Percentiles rank a stretch among this genome's conserved stretches.
Evolutionary conservation across 805 yeast genomes (phyloP).

Genomic region (Candida boleticola): DNA sequence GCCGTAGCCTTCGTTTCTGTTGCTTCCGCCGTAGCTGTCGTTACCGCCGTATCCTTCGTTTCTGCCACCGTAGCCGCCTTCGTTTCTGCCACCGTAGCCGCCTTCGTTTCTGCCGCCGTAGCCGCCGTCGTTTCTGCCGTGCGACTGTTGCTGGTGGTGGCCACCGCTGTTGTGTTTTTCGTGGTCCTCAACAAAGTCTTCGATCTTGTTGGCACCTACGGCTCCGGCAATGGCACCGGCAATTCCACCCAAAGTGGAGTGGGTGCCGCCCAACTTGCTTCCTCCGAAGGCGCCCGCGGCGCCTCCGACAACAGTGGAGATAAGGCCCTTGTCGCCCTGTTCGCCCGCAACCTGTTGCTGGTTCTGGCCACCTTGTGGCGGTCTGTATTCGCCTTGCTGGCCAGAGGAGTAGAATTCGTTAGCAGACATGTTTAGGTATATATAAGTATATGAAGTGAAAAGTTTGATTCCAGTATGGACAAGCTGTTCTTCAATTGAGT

Average conservation of each 20-base stretch:
- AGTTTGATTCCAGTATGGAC: background rate
- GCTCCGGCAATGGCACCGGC: slow-evolving; percentile 31
- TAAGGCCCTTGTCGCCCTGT: slow-evolving; percentile 26
- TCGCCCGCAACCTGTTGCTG: slow-evolving; percentile 13
- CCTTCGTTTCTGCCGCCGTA: slow-evolving; percentile 11
- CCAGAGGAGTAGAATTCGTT: slow-evolving; percentile 8
- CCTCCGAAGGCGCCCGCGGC: slow-evolving; percentile 31
- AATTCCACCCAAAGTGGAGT: slow-evolving; percentile 25
- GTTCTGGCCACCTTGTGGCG: slow-evolving; percentile 8
- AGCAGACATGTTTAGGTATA: slow-evolving; percentile 6
- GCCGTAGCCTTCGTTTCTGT: slow-evolving; percentile 2
- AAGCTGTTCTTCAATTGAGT: too few species aligned
- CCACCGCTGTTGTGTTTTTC: too few species aligned
- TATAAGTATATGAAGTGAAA: background rate
- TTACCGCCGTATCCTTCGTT: slow-evolving; percentile 6
- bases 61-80: slow-evolving; percentile 5
- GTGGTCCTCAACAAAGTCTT: slow-evolving; percentile 13
- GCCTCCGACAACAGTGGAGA: slow-evolving; percentile 26
- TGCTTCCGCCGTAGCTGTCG: slow-evolving; percentile 10
- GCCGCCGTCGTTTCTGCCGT: slow-evolving; percentile 12
- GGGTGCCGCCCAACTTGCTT: slow-evolving; percentile 22
- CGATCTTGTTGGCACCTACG: slow-evolving; percentile 26
- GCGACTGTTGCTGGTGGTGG: slow-evolving; percentile 5
- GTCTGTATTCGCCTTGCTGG: slow-evolving; percentile 8
- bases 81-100: slow-evolving; percentile 2